phyloP scores from a whole-genome alignment of 805 yeast genomes.

The Kazachstania psychrophila region DNA sequence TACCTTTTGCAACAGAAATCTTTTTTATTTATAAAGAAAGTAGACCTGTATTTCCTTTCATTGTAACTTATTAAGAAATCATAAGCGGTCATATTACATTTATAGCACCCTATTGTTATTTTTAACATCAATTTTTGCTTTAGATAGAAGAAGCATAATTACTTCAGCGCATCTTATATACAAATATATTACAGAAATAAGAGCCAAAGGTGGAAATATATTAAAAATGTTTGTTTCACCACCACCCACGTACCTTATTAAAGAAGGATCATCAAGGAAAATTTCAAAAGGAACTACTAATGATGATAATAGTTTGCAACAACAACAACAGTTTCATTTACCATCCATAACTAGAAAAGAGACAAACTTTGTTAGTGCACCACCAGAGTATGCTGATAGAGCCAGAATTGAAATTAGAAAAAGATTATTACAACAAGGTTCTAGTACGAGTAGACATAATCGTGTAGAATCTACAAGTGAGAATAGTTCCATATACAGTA shows the following conservation, averaged over 20 bases:
- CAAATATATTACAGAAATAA: no score
- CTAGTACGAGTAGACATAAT: neutral
- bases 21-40: no score
- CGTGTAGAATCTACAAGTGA: neutral
- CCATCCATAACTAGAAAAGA: conserved; percentile 6
- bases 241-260: conserved; percentile 25
- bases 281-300: conserved; percentile 5
- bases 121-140: no score
- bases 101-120: no score
- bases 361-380: conserved; percentile 27
- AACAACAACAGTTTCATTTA: conserved; percentile 2
- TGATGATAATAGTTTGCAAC: conserved; percentile 2
- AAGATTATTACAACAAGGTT: conserved; percentile 14
- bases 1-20: no score
- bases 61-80: no score
- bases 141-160: no score
- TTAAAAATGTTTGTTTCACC: conserved; percentile 29
- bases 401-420: conserved; percentile 30
- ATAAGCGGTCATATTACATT: no score
- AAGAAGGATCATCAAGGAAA: conserved; percentile 15
- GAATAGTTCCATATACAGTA: neutral
- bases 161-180: no score
- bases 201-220: no score
- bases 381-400: conserved; percentile 29
- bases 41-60: no score